Evolutionary conservation across 2,329 filamentous ascomycete species (phyloP).

Genomic region (Corniculantispora saksenae): DNA sequence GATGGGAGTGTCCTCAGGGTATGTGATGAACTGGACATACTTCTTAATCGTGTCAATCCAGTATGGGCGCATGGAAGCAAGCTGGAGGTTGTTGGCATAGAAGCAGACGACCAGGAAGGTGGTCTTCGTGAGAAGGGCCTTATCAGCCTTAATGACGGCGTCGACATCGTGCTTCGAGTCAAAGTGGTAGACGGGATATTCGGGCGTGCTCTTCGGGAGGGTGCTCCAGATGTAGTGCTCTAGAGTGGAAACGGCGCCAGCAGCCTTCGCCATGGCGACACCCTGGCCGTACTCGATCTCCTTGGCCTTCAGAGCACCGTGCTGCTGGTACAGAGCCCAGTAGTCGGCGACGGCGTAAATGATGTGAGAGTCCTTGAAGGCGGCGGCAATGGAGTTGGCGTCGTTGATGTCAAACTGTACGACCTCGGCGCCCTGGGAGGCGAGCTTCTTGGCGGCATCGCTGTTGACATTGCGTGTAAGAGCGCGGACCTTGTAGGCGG

Average conservation of each 20-base stretch:
- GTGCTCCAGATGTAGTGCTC: constrained; percentile 50
- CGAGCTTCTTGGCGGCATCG: neutral
- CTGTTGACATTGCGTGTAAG: neutral
- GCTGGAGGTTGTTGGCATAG: constrained; percentile 36
- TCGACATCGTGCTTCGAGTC: constrained; percentile 45
- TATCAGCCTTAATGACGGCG: constrained; percentile 38
- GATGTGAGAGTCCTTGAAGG: constrained; percentile 28
- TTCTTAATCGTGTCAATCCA: constrained; percentile 18
- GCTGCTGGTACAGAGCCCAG: constrained; percentile 36
- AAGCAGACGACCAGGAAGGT: constrained; percentile 41
- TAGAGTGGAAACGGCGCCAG: constrained; percentile 36
- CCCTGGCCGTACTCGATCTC: constrained; percentile 41
- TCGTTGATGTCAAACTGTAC: constrained; percentile 52
- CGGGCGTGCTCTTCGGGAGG: constrained; percentile 39
- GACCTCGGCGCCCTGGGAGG: constrained; percentile 41
- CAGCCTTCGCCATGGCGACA: constrained; percentile 44
- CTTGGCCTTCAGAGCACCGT: constrained; percentile 33
- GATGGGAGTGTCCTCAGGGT: constrained; percentile 30
- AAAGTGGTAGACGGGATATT: constrained; percentile 40
- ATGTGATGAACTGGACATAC: constrained; percentile 33
- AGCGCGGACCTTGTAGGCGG: neutral
- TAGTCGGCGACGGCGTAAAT: constrained; percentile 35
- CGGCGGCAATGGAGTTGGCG: constrained; percentile 32
- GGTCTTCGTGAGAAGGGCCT: constrained; percentile 37
- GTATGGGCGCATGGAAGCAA: constrained; percentile 21